phyloP scores from a whole-genome alignment of 2,329 filamentous ascomycete species.

The Zelopaecilomyces penicillatus region DNA sequence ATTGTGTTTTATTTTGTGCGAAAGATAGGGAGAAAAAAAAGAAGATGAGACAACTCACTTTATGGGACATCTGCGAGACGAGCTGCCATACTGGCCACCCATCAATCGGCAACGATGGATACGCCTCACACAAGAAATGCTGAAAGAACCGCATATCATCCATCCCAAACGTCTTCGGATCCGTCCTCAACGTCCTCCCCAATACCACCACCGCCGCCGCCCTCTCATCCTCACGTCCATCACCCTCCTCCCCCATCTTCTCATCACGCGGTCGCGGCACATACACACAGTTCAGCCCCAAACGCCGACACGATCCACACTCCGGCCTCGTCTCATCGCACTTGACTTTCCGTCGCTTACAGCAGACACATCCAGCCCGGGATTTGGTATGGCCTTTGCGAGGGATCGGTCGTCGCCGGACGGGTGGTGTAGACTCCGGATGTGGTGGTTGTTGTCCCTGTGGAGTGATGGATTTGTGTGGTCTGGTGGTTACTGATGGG shows the following conservation, averaged over 20 bases:
- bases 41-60: constrained; percentile 15
- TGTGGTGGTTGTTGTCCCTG: too few relatives aligned
- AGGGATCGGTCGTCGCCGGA: constrained; percentile 17
- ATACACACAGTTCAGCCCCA: constrained; percentile 29
- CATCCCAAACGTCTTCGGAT: constrained; percentile 25
- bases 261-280: constrained; percentile 5
- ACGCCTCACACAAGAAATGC: constrained; percentile 40
- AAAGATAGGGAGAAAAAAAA: neutral
- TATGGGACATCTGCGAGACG: constrained; percentile 28
- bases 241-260: neutral
- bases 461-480: too few relatives aligned
- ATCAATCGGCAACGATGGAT: constrained; percentile 30
- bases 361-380: constrained; percentile 23
- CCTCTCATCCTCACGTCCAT: neutral
- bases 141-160: constrained; percentile 45
- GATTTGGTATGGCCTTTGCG: constrained; percentile 28
- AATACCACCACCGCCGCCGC: neutral
- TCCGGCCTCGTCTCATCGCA: constrained; percentile 28
- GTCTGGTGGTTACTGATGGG: too few relatives aligned
- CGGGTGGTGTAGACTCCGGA: too few relatives aligned
- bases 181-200: constrained; percentile 12
- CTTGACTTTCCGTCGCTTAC: constrained; percentile 36
- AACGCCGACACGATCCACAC: constrained; percentile 27
- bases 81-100: constrained; percentile 28
- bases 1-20: neutral